These are phyloP conservation scores for Williopsis jadinii DNA, from an alignment of 1,139 yeast species.

Conservation along the genomic window DNA sequence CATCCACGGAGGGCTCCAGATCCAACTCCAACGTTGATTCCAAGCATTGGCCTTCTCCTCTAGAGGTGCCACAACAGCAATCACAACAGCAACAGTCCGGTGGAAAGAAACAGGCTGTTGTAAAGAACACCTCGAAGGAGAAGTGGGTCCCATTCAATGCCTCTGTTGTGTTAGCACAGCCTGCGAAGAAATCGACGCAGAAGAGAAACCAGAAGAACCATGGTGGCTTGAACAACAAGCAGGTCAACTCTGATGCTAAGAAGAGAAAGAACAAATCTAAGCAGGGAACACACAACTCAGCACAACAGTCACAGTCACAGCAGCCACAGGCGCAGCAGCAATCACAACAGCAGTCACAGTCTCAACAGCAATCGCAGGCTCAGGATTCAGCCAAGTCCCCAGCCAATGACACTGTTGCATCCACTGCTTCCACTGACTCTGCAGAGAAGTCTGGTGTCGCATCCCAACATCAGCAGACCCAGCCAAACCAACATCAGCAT, in stretches of 20 bases:
- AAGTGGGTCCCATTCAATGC: slow-evolving; percentile 91
- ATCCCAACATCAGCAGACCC: slow-evolving; percentile 5
- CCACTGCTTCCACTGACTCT: background rate
- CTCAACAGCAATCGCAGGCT: too few relatives aligned
- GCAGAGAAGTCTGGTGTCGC: background rate
- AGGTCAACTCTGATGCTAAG: slow-evolving; percentile 7
- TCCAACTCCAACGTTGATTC: slow-evolving; percentile 26
- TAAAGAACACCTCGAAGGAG: slow-evolving; percentile 50
- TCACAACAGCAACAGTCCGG: slow-evolving; percentile 1
- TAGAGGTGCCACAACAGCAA: slow-evolving; percentile 18
- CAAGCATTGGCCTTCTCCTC: slow-evolving; percentile 56
- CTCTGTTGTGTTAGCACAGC: slow-evolving; percentile 40
- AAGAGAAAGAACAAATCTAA: slow-evolving; percentile 15
- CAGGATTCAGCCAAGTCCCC: too few relatives aligned
- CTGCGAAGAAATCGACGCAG: slow-evolving; percentile 13
- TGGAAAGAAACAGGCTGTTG: slow-evolving; percentile 7
- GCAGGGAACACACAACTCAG: slow-evolving; percentile 5
- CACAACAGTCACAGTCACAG: slow-evolving; percentile 28
- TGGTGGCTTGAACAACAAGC: slow-evolving; percentile 3
- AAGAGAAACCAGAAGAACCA: slow-evolving; percentile 13
- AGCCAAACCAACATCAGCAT: slow-evolving; percentile 1
- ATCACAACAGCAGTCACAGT: slow-evolving; percentile 1
- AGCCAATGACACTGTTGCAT: background rate
- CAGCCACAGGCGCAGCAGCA: slow-evolving; percentile 6
- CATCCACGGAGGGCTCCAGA: slow-evolving; percentile 25